phyloP scores from a whole-genome alignment of 805 yeast species.

The Wickerhamiella lipophila region DNA sequence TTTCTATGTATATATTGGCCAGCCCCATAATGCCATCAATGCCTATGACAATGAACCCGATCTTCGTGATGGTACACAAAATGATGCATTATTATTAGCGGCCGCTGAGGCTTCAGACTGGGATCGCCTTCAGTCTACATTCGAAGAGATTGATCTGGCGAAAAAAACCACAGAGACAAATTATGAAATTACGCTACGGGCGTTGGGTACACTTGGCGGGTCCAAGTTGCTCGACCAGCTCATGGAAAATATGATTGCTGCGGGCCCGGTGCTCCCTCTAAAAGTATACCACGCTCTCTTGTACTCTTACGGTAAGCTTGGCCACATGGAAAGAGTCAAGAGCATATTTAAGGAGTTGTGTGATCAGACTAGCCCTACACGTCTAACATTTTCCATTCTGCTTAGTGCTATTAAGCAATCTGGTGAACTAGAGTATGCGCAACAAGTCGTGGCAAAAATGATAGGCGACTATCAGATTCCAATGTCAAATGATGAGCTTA shows the following conservation, averaged over 20 bases:
- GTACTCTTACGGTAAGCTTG: slow-evolving; percentile 30
- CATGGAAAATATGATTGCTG: slow-evolving; percentile 33
- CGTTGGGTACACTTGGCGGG: slow-evolving; percentile 42
- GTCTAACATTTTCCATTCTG: slow-evolving; percentile 29
- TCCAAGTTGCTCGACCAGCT: slow-evolving; percentile 37
- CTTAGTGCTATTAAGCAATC: slow-evolving; percentile 30
- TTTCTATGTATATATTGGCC: slow-evolving; percentile 18
- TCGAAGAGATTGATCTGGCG: slow-evolving; percentile 31
- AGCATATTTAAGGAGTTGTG: slow-evolving; percentile 30
- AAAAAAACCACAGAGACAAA: slow-evolving; percentile 31
- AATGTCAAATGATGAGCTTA: slow-evolving; percentile 20
- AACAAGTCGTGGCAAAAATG: slow-evolving; percentile 21
- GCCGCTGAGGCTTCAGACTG: slow-evolving; percentile 39
- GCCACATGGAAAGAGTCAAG: slow-evolving; percentile 31
- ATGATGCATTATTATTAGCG: slow-evolving; percentile 37
- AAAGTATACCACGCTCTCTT: slow-evolving; percentile 37
- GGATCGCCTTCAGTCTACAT: slow-evolving; percentile 42
- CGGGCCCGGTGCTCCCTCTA: slow-evolving; percentile 37
- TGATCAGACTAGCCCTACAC: slow-evolving; percentile 23
- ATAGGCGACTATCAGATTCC: slow-evolving; percentile 16
- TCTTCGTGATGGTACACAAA: slow-evolving; percentile 38
- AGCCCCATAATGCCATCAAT: slow-evolving; percentile 22
- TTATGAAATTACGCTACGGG: slow-evolving; percentile 48
- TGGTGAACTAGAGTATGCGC: slow-evolving; percentile 29
- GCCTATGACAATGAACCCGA: slow-evolving; percentile 31